Evolutionary conservation across 1,284 basidiomycete species (phyloP), one percentile per base, ranked within the genome.

Genomic region (Boletellus deceptivus): DNA sequence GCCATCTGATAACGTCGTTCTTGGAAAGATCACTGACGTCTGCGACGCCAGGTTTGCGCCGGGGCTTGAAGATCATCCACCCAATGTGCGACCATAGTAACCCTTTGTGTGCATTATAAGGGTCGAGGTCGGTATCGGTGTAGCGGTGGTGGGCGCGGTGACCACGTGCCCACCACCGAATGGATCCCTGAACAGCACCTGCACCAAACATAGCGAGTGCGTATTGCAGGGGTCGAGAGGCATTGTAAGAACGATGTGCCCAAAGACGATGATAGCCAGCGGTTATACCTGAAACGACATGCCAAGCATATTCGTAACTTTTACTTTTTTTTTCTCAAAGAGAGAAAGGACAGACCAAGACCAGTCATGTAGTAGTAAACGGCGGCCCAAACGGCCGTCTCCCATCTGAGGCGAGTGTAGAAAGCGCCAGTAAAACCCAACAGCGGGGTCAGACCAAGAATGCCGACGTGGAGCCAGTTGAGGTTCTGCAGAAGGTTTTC

Each of bases 81-180:
- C 92, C 93, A 55, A 95, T 75, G 65, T 96, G 93, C 1, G 89
- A 84, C 75, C 82, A 86, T 55, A 76, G 75, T 58, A 90, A 77
- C 22, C 93, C 94, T 64, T 86, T 83, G 72, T 93, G 88, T 4
- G 93, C 92, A 55, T 89, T 89, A 75, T 96, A 97, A 1, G 93
- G 94, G 74, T 96, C 93, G 54, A 97, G 86, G 52, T 94, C 89
- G 61, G 93, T 96, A 73, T 97, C 94, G 65, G 93, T 96, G 76
- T 96, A 95, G 46, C 92, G 82, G 70, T 95, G 93, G 72, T 96
- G 92, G 9, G 93, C 91, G 55, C 93, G 87, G 75, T 96, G 93
- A 53, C 91, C 91, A 43, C 93, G 82, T n/a, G 84, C 84, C 93
- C 93, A 96, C 93, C 93, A 96, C 68, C 87, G 86, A 72, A 95